A percentile compares a stretch with the other conserved stretches of the same genome.
Evolutionary conservation across 1,284 basidiomycete species (phyloP).

Genomic region (Puccinia hordei): DNA sequence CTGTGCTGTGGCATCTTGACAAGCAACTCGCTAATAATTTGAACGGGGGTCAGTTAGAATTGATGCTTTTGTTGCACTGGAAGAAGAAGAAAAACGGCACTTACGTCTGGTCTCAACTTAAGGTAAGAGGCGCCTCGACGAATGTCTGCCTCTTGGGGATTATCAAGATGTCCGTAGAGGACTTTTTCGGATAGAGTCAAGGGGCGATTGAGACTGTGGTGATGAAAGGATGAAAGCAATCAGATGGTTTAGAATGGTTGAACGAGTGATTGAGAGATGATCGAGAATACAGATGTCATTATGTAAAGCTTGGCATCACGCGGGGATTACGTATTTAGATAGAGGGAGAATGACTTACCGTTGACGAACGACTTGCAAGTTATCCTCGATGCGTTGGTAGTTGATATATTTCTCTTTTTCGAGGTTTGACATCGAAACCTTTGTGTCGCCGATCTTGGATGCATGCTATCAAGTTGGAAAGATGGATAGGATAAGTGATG

Average conservation of each 20-base stretch:
- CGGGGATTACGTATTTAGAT: not conserved
- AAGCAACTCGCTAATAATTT: constrained; percentile 81
- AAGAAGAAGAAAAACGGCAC: constrained; percentile 58
- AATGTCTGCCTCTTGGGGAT: constrained; percentile 87
- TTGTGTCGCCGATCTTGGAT: constrained; percentile 81
- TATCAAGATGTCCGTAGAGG: constrained; percentile 95
- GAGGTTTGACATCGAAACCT: constrained; percentile 86
- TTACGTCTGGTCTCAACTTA: constrained; percentile 89
- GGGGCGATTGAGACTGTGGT: constrained; percentile 79
- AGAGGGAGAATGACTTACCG: constrained; percentile 65
- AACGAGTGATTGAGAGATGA: constrained; percentile 23
- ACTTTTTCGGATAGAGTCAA: constrained; percentile 98
- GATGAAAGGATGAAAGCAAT: constrained; percentile 27
- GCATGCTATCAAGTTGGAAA: constrained; percentile 62
- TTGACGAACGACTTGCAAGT: constrained; percentile 78
- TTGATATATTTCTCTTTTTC: constrained; percentile 86
- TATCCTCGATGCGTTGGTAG: constrained; percentile 96
- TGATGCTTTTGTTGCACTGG: not conserved
- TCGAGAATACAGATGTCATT: constrained; percentile 20
- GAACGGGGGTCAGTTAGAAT: constrained; percentile 29
- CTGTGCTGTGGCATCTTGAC: constrained; percentile 97
- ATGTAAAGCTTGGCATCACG: constrained; percentile 31
- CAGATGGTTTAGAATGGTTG: too few species aligned
- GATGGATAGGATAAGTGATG: constrained; percentile 51
- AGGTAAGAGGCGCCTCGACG: constrained; percentile 85